Percentiles rank a stretch among this genome's conserved stretches.
These are phyloP conservation scores for Penicillium fuscoglaucum DNA, from an alignment of 2,329 filamentous ascomycete species.

Conservation along the genomic window DNA sequence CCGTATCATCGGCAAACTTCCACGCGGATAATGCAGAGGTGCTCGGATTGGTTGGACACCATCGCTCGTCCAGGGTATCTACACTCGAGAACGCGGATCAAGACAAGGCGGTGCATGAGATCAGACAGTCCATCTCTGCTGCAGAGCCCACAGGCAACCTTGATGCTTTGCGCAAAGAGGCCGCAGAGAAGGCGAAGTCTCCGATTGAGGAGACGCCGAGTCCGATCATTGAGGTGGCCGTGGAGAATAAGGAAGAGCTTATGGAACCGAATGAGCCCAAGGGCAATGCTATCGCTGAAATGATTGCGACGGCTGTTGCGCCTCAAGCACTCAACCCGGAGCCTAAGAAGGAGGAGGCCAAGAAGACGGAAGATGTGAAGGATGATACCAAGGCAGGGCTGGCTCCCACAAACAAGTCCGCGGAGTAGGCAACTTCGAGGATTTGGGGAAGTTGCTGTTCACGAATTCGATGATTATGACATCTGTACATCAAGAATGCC, in stretches of 20 bases:
- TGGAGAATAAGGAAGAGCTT: constrained; percentile 5
- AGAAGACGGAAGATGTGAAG: constrained; percentile 9
- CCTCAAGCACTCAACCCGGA: constrained; percentile 2
- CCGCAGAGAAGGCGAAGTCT: constrained; percentile 25
- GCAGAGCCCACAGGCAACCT: constrained; percentile 26
- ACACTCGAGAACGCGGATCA: constrained; percentile 36
- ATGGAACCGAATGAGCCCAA: constrained; percentile 10
- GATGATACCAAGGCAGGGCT: constrained; percentile 13
- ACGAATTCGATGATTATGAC: constrained; percentile 21
- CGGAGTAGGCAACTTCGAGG: constrained; percentile 17
- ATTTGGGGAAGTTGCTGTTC: constrained; percentile 22
- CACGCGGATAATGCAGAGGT: constrained; percentile 38
- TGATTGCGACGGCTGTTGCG: constrained; percentile 4
- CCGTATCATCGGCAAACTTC: constrained; percentile 42
- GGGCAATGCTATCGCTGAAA: constrained; percentile 6
- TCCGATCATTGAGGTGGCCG: neutral
- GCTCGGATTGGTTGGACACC: constrained; percentile 42
- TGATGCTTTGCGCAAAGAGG: constrained; percentile 33
- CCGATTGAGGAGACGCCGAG: constrained; percentile 26
- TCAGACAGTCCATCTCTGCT: constrained; percentile 40
- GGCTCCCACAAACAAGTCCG: constrained; percentile 1
- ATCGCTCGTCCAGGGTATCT: constrained; percentile 40
- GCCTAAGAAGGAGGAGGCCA: neutral
- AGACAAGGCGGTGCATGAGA: constrained; percentile 38
- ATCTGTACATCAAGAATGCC: constrained; percentile 20